A percentile compares a stretch with the other conserved stretches of the same genome.
These are phyloP conservation scores for Torulaspora indica DNA, from an alignment of 805 yeast genomes.

Conservation along the genomic window DNA sequence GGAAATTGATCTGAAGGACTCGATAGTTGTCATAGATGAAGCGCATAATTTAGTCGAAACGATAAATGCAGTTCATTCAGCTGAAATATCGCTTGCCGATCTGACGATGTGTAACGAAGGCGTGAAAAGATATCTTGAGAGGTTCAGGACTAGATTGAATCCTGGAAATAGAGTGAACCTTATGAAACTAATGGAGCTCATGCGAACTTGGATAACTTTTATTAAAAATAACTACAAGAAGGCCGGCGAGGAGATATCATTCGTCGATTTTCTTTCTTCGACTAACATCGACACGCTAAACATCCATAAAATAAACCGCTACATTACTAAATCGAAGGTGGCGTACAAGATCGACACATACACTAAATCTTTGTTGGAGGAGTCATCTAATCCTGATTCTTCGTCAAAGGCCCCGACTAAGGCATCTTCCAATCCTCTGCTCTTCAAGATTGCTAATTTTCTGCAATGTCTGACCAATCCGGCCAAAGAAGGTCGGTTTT, in stretches of 20 bases:
- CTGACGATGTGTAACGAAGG: slow-evolving; percentile 44
- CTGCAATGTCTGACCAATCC: slow-evolving; percentile 66
- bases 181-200: slow-evolving; percentile 54
- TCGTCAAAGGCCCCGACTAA: background rate
- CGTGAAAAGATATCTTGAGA: slow-evolving; percentile 50
- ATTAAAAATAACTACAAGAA: slow-evolving; percentile 37
- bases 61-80: slow-evolving; percentile 63
- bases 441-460: slow-evolving; percentile 64
- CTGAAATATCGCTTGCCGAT: slow-evolving; percentile 48
- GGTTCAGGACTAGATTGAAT: slow-evolving; percentile 61
- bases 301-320: slow-evolving; percentile 59
- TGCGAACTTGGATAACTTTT: slow-evolving; percentile 49
- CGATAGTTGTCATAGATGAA: slow-evolving; percentile 81
- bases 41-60: slow-evolving; percentile 87
- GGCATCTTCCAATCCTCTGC: slow-evolving; percentile 42
- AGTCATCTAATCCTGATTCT: slow-evolving; percentile 4
- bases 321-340: slow-evolving; percentile 62
- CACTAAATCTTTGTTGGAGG: slow-evolving; percentile 28
- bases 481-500: slow-evolving; percentile 71
- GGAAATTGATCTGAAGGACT: slow-evolving; percentile 52
- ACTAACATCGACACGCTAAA: slow-evolving; percentile 69
- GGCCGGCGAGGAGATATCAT: slow-evolving; percentile 53
- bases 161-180: slow-evolving; percentile 68
- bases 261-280: slow-evolving; percentile 50
- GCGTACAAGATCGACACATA: slow-evolving; percentile 81